A percentile compares a stretch with the other conserved stretches of the same genome.
These are phyloP conservation scores for Leishmania lainsoni DNA, from an alignment of 208 protist genomes.

Conservation along the genomic window DNA sequence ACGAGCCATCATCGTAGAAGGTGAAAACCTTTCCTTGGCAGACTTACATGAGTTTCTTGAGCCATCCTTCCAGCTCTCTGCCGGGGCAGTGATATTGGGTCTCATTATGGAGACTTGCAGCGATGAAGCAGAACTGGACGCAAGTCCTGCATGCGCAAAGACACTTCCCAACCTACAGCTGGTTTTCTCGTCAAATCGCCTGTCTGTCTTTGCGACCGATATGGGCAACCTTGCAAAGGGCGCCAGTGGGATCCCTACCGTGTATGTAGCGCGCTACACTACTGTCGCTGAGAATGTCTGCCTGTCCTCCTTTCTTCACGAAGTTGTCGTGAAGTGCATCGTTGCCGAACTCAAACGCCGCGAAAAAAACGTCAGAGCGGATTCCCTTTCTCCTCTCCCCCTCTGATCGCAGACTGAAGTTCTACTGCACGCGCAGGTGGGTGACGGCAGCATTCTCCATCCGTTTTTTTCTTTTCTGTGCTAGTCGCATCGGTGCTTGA, in stretches of 20 bases:
- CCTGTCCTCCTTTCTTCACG: slow-evolving; percentile 24
- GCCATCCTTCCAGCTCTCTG: slow-evolving; percentile 12
- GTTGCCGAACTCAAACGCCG: slow-evolving; percentile 11
- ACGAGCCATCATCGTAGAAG: slow-evolving; percentile 58
- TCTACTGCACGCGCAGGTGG: background rate
- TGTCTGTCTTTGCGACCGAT: slow-evolving; percentile 11
- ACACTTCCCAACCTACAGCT: background rate
- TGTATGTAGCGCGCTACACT: slow-evolving; percentile 23
- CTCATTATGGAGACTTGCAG: slow-evolving; percentile 7
- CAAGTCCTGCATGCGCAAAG: slow-evolving; percentile 2
- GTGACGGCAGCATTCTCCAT: background rate
- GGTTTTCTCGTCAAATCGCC: slow-evolving; percentile 9
- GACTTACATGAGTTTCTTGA: slow-evolving; percentile 34
- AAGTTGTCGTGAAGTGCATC: slow-evolving; percentile 28
- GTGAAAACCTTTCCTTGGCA: slow-evolving; percentile 39
- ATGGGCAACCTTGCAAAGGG: background rate
- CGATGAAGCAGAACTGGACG: background rate
- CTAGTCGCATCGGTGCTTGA: background rate
- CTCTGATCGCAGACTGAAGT: background rate
- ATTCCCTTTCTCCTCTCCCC: background rate
- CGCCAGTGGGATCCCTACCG: background rate
- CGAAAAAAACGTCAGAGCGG: background rate
- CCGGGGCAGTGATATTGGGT: slow-evolving; percentile 20
- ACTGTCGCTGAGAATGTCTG: slow-evolving; percentile 10
- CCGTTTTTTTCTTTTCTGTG: background rate